Evolutionary conservation across 2,329 filamentous ascomycete species (phyloP).

Genomic region (Cercospora sp.): DNA sequence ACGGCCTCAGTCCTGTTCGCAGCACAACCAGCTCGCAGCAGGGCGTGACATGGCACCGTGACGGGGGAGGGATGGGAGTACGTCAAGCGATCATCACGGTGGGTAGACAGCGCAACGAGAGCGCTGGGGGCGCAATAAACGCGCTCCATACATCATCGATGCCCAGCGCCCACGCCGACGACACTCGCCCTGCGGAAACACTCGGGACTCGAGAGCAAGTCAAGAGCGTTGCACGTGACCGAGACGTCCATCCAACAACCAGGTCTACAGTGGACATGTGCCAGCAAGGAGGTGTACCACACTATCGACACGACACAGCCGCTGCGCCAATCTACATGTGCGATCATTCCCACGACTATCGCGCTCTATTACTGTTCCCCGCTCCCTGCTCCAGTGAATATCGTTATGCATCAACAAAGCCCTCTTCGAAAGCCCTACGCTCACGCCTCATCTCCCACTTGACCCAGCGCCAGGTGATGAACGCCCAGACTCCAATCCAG

Average conservation of each 20-base stretch:
- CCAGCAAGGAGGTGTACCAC: background rate
- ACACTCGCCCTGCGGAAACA: background rate
- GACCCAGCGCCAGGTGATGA: constrained; percentile 28
- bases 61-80: background rate
- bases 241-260: background rate
- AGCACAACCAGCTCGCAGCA: background rate
- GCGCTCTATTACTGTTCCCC: background rate
- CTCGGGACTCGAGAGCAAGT: background rate
- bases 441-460: constrained; percentile 37
- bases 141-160: background rate
- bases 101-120: background rate
- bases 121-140: background rate
- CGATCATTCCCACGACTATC: background rate
- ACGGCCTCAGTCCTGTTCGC: background rate
- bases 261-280: background rate
- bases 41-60: background rate
- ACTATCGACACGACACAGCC: background rate
- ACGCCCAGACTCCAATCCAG: constrained; percentile 36
- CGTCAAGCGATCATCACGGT: constrained; percentile 1
- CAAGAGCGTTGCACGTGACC: background rate
- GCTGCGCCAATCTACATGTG: background rate
- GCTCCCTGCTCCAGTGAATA: background rate
- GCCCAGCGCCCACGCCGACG: background rate
- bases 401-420: constrained; percentile 25
- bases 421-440: constrained; percentile 34